Evolutionary conservation across 1,284 basidiomycete genomes (phyloP), one percentile per base, ranked within the genome.

Genomic region (Austropuccinia psidii): DNA sequence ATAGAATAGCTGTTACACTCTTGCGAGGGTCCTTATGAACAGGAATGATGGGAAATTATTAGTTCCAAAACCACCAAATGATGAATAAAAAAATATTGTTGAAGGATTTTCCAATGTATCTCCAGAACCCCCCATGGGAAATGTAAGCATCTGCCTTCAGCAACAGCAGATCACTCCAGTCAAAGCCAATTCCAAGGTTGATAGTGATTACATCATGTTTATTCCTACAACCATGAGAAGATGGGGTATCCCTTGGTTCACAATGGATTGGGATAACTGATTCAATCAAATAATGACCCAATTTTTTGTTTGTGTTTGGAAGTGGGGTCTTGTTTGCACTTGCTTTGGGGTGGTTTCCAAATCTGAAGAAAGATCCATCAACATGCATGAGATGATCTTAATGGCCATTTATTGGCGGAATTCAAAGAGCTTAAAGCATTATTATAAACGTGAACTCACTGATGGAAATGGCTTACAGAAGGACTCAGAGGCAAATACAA

Each of bases 261-360:
- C 68, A 9, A 61, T 72, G 55, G 68, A 72, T 52, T 69, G 66
- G 66, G 52, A 69, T 57, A 39, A 69, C 39, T 37, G 24, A 13
- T 69, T 57, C 54, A 69, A 69, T 55, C 66, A 69, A 31, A 45
- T 58, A n/a, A 58, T 58, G 54, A 57, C 52, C n/a, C 66, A 69
- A 29, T 69, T 69, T 58, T 72, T 72, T 37, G 4, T 72, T n/a
- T 11, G 49, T 4, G 68, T 61, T 11, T 72, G 68, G 68, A 72
- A 62, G 37, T 72, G 68, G 68, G 68, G 68, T 17, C 45, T 72
- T 19, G 27, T 37, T 31, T 29, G 11, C 39, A 21, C 33, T 19
- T 17, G 35, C 21, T 62, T 72, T 61, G 68, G 68, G 11, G 17
- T 50, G 5, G 27, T 29, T 21, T 55, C 45, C 13, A 43, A 50